phyloP scores from a whole-genome alignment of 23 red algal genomes.

The Gracilaria gracilis region DNA sequence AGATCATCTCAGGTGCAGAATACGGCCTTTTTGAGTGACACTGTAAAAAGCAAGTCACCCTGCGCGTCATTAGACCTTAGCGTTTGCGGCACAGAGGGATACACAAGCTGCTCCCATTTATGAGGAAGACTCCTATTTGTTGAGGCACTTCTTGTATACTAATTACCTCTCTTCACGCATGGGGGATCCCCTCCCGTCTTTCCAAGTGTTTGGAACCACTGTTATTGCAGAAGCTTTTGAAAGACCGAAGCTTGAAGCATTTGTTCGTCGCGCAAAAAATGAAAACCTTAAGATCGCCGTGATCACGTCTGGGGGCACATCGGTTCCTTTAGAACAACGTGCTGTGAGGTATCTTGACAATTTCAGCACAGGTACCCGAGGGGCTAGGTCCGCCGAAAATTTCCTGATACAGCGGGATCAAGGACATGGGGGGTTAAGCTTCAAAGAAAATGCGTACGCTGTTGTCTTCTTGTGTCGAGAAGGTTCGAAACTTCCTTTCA shows the following conservation, averaged over 20 bases:
- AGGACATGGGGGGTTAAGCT: neutral
- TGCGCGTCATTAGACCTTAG: too few relatives aligned
- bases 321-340: constrained; percentile 78
- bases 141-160: neutral
- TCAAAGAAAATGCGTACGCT: constrained; percentile 12
- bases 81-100: too few relatives aligned
- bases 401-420: constrained; percentile 32
- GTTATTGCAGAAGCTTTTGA: neutral
- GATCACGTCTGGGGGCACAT: constrained; percentile 92
- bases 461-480: constrained; percentile 85
- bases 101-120: too few relatives aligned
- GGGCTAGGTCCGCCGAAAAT: constrained; percentile 74
- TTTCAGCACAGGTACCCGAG: constrained; percentile 91
- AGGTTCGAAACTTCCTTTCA: constrained; percentile 66
- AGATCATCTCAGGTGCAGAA: too few relatives aligned
- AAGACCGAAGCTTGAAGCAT: neutral
- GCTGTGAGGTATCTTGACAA: constrained; percentile 91
- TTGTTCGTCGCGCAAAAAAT: constrained; percentile 2
- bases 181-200: neutral
- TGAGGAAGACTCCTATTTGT: neutral
- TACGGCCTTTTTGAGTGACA: too few relatives aligned
- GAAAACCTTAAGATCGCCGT: constrained; percentile 41
- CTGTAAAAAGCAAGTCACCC: too few relatives aligned
- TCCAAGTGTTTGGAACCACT: neutral
- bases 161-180: neutral